Evolutionary conservation across 148 eudicot species (phyloP).

Genomic region (Rhododendron molle): DNA sequence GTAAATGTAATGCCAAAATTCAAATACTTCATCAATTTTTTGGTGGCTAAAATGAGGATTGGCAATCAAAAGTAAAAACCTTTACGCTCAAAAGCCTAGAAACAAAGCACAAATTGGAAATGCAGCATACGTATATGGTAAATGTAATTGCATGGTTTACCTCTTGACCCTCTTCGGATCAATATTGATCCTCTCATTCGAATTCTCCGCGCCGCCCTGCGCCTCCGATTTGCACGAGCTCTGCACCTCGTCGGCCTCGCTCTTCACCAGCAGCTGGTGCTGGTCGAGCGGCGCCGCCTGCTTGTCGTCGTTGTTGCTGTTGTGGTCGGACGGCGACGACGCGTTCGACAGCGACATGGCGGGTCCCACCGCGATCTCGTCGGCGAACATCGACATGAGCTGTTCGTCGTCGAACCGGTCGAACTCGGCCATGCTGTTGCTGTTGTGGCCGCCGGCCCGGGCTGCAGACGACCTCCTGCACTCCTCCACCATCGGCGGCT

Average conservation of each 20-base stretch:
- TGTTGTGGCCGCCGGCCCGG: neutral
- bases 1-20: neutral
- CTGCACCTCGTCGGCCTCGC: conserved; percentile 40
- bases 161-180: conserved; percentile 86
- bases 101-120: neutral
- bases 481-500: conserved; percentile 31
- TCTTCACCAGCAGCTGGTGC: conserved; percentile 9
- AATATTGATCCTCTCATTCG: conserved; percentile 25
- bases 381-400: conserved; percentile 77
- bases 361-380: conserved; percentile 33
- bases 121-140: neutral
- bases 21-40: neutral
- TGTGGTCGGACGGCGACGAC: conserved; percentile 69
- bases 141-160: conserved; percentile 25
- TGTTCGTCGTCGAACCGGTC: conserved; percentile 81
- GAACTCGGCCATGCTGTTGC: conserved; percentile 24
- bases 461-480: conserved; percentile 23
- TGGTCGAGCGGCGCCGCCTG: conserved; percentile 1
- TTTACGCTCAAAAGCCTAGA: neutral
- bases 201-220: conserved; percentile 2
- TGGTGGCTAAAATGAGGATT: neutral
- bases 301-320: conserved; percentile 46
- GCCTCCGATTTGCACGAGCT: conserved; percentile 33
- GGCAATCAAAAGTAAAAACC: neutral
- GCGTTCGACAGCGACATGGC: conserved; percentile 46